These are phyloP conservation scores for Loxodes magnus DNA, from an alignment of 73 alveolate species.

Conservation along the genomic window DNA sequence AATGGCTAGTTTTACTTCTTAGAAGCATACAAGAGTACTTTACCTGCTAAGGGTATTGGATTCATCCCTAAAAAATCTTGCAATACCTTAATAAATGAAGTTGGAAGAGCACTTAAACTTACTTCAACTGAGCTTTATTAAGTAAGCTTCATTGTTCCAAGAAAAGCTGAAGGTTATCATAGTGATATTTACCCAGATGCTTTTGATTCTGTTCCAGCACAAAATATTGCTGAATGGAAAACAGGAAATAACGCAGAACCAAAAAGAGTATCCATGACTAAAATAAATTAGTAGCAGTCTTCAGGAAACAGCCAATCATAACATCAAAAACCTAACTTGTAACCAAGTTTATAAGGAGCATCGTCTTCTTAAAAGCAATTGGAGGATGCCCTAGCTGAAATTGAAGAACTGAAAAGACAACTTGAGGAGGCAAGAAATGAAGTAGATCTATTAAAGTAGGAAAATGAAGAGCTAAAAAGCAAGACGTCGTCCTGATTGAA, in stretches of 20 bases:
- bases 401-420: not conserved
- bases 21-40: slow-evolving; percentile 23
- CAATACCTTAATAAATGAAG: slow-evolving; percentile 36
- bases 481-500: no score
- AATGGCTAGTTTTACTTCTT: slow-evolving; percentile 50
- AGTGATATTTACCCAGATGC: slow-evolving; percentile 57
- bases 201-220: slow-evolving; percentile 47
- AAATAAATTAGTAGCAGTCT: not conserved
- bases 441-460: no score
- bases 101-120: slow-evolving; percentile 53
- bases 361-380: not conserved
- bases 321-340: not conserved
- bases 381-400: slow-evolving; percentile 5
- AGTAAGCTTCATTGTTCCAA: slow-evolving; percentile 53
- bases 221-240: slow-evolving; percentile 59
- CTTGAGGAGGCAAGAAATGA: no score
- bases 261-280: not conserved
- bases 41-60: slow-evolving; percentile 51
- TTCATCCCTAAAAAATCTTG: slow-evolving; percentile 68
- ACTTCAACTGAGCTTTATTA: slow-evolving; percentile 45
- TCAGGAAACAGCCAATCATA: not conserved
- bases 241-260: slow-evolving; percentile 46
- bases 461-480: no score
- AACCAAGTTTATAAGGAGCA: not conserved
- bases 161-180: slow-evolving; percentile 49